These are phyloP conservation scores for Ilyonectria sp. DNA, from an alignment of 2,329 filamentous ascomycete genomes.

Conservation along the genomic window DNA sequence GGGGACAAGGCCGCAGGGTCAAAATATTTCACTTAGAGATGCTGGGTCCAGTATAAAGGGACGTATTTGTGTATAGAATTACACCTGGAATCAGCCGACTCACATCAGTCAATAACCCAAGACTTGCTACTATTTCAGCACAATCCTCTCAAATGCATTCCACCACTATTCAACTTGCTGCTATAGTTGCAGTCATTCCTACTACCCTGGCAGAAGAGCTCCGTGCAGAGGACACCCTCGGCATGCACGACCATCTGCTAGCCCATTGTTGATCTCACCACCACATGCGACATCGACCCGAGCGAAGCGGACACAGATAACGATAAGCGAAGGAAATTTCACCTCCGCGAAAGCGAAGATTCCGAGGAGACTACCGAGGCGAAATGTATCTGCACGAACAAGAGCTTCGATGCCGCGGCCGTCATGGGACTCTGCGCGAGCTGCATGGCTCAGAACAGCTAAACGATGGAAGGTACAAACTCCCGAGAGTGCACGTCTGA, in stretches of 20 bases:
- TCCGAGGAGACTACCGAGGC: not conserved
- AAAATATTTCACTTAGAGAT: too few species aligned
- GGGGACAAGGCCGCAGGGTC: too few species aligned
- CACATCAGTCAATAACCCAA: too few species aligned
- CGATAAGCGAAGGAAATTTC: not conserved
- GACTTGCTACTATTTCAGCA: too few species aligned
- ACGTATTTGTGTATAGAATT: too few species aligned
- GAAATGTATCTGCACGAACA: not conserved
- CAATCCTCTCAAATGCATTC: too few species aligned
- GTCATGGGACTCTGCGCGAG: not conserved
- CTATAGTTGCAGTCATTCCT: not conserved
- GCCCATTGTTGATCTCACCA: not conserved
- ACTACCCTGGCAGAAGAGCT: not conserved
- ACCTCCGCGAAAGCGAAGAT: not conserved
- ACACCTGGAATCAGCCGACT: too few species aligned
- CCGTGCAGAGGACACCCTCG: not conserved
- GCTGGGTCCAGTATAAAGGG: too few species aligned
- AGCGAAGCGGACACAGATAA: not conserved
- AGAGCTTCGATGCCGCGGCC: not conserved
- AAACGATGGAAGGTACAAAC: not conserved
- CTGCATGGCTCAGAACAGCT: not conserved
- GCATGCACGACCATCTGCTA: not conserved
- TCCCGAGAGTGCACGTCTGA: not conserved
- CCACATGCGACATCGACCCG: not conserved
- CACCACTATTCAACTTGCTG: not conserved